These are phyloP conservation scores for Cladobotryum protrusum DNA, from an alignment of 2,329 filamentous ascomycete species.

Conservation along the genomic window DNA sequence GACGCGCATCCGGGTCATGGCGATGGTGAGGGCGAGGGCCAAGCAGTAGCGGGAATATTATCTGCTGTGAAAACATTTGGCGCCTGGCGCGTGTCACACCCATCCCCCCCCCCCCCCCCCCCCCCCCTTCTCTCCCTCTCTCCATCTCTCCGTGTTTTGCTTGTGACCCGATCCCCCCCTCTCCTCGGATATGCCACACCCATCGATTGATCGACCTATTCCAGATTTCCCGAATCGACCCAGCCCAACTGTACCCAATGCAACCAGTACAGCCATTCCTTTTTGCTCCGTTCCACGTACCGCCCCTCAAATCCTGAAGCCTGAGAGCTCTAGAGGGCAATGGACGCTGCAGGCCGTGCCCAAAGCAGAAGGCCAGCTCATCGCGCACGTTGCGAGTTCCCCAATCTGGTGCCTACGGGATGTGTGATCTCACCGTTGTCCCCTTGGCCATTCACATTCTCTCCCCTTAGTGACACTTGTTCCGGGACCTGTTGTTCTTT, in stretches of 20 bases:
- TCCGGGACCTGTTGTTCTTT: not conserved
- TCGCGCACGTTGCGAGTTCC: slow-evolving; percentile 9
- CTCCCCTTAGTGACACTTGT: not conserved
- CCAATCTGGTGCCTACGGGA: slow-evolving; percentile 4
- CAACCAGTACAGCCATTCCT: slow-evolving; percentile 2
- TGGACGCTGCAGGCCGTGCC: slow-evolving; percentile 24
- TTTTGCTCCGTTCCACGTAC: slow-evolving; percentile 5
- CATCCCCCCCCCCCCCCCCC: not conserved
- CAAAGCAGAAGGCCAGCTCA: slow-evolving; percentile 29
- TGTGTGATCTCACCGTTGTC: slow-evolving; percentile 8
- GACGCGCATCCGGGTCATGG: slow-evolving; percentile 3
- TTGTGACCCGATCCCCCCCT: too few relatives aligned
- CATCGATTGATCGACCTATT: slow-evolving; percentile 3
- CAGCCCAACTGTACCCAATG: slow-evolving; percentile 15
- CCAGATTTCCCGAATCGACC: not conserved
- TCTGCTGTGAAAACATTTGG: slow-evolving; percentile 1
- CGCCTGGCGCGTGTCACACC: slow-evolving; percentile 4
- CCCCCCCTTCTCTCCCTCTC: not conserved
- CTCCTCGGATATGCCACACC: not conserved
- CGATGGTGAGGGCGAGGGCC: not conserved
- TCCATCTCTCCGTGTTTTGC: not conserved
- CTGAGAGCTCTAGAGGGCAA: not conserved
- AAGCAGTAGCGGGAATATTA: not conserved
- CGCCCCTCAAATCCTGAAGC: not conserved
- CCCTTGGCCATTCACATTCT: not conserved